Percentiles rank a stretch among this genome's conserved stretches.
These are phyloP conservation scores for Calonectria montana DNA, from an alignment of 2,329 filamentous ascomycete species.

Conservation along the genomic window DNA sequence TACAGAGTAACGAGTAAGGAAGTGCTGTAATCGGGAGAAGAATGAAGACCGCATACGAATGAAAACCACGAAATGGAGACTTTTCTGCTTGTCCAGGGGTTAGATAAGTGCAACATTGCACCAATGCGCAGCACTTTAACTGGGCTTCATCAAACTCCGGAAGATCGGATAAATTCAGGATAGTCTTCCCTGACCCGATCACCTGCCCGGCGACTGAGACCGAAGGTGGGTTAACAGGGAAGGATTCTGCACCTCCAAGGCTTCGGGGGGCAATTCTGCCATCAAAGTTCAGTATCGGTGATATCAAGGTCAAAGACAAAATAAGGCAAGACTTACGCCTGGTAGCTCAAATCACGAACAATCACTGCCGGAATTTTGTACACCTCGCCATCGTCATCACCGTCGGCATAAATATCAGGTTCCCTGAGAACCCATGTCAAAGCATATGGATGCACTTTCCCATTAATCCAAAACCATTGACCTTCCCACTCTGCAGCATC, in stretches of 20 bases:
- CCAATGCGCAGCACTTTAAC: background rate
- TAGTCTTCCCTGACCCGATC: background rate
- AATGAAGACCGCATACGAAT: background rate
- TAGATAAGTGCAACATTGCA: background rate
- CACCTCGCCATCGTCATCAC: background rate
- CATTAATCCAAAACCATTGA: constrained; percentile 2
- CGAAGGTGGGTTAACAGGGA: background rate
- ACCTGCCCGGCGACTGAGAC: background rate
- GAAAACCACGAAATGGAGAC: background rate
- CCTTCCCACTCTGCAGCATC: background rate
- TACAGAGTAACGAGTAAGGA: background rate
- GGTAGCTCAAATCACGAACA: background rate
- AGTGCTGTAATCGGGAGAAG: background rate
- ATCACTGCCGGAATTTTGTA: background rate
- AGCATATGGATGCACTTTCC: constrained; percentile 2
- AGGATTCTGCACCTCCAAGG: background rate
- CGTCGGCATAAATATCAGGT: background rate
- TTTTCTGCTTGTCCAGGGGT: background rate
- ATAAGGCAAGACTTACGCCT: background rate
- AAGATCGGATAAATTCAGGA: background rate
- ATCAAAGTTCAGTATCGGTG: background rate
- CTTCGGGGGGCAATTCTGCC: background rate
- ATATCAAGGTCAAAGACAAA: too few relatives aligned
- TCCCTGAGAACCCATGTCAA: background rate
- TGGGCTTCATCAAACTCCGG: background rate